These are phyloP conservation scores for Calvatia gigantea DNA, from an alignment of 768 basidiomycete genomes.

Conservation along the genomic window DNA sequence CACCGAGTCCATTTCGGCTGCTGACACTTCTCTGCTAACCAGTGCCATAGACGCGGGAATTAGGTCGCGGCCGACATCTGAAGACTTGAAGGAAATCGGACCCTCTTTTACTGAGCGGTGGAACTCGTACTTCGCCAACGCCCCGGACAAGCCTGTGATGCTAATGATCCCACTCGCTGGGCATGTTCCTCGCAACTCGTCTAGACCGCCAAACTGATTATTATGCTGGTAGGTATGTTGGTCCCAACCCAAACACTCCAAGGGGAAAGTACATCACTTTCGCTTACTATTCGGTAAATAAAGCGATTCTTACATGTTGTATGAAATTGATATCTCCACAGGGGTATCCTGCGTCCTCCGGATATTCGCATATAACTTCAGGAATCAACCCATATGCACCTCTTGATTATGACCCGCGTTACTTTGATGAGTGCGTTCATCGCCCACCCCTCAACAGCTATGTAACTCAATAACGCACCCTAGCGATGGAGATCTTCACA, in stretches of 20 bases:
- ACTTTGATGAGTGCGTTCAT: conserved; percentile 37
- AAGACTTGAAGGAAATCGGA: conserved; percentile 49
- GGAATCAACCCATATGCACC: conserved; percentile 37
- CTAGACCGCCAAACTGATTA: not conserved
- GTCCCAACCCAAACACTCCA: conserved; percentile 15
- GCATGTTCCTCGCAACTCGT: conserved; percentile 24
- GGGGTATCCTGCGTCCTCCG: conserved; percentile 39
- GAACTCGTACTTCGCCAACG: conserved; percentile 45
- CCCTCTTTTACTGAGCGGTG: conserved; percentile 46
- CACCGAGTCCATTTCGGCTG: too few species aligned
- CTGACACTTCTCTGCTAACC: too few species aligned
- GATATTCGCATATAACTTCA: conserved; percentile 46
- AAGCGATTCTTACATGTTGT: not conserved
- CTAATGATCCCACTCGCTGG: conserved; percentile 37
- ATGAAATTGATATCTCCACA: not conserved
- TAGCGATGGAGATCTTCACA: conserved; percentile 40
- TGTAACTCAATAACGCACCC: not conserved
- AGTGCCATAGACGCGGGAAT: conserved; percentile 55
- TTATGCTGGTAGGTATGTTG: conserved; percentile 17
- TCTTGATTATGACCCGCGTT: conserved; percentile 43
- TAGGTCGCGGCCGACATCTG: conserved; percentile 48
- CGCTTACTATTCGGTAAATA: conserved; percentile 17
- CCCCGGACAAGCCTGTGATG: conserved; percentile 54
- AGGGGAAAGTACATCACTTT: conserved; percentile 21
- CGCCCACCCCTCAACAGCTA: too few species aligned